Evolutionary conservation across 2,329 filamentous ascomycete genomes (phyloP), one percentile per base, ranked within the genome.

Genomic region (Aspergillus texensis): DNA sequence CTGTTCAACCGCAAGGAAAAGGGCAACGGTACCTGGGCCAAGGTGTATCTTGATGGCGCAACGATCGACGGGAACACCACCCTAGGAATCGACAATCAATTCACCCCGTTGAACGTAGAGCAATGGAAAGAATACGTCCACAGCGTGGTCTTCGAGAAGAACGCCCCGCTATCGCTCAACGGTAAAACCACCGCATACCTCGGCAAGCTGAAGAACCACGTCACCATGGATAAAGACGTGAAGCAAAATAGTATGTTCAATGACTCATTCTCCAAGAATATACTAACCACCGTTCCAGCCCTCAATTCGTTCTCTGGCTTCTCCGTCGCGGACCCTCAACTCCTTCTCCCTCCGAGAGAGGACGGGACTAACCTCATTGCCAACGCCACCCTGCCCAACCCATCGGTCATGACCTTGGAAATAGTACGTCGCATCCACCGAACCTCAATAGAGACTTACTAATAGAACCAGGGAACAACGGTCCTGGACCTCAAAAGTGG

Each of bases 331-430:
- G 75, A 81, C 60, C 79, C 83, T 60, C 75, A 75, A 32, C 77
- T 87, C 60, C 76, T 85, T 57, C 71, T 81, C 6, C 75, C 76
- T 30, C 66, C 76, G 2, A 62, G 74, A 45, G 62, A 72, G 0
- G 82, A 85, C 64, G 81, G 81, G 61, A 81, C 82, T 39, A 88
- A 88, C 68, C 78, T 88, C 58, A 62, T 82, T 36, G 86, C 83
- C 68, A 82, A 79, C 55, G 82, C 85, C 58, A 80, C 75, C 39
- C 83, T 89, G 45, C 85, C 85, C 61, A 89, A 88, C 70, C 86
- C 85, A 0, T 86, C 85, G 1, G 78, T 85, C 32, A 74, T 87
- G 73, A 86, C 82, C 4, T 72, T 88, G 55, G 79, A 82, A 53
- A 81, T 88, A 63, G 72, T 74, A 67, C n/a, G 71, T 63, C 14